phyloP scores from a whole-genome alignment of 1,284 basidiomycete genomes.

The Cryptococcus floricola region DNA sequence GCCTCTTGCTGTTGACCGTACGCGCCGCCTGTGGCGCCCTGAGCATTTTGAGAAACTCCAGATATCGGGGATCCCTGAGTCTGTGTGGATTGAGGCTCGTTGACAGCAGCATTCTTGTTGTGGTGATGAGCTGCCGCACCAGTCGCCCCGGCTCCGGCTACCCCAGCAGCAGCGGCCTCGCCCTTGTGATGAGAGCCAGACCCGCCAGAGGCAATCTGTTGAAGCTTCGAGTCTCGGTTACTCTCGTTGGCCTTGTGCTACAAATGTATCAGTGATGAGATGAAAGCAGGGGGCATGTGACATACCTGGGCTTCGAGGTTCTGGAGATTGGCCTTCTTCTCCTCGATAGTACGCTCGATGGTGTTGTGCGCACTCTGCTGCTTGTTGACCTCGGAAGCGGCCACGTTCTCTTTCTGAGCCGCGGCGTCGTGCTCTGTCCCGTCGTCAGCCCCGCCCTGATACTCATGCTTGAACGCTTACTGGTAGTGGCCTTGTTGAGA shows the following conservation, averaged over 20 bases:
- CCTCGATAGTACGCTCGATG: constrained; percentile 19
- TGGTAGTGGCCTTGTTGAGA: constrained; percentile 30
- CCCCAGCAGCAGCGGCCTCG: constrained; percentile 3
- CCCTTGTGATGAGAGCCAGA: neutral
- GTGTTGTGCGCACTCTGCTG: constrained; percentile 24
- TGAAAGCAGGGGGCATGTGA: neutral
- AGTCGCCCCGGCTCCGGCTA: neutral
- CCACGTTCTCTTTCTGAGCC: constrained; percentile 20
- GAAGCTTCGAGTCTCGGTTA: constrained; percentile 17
- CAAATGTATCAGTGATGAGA: neutral
- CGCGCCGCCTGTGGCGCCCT: too few relatives aligned
- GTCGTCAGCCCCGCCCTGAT: neutral
- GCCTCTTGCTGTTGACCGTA: too few relatives aligned
- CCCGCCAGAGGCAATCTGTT: constrained; percentile 7
- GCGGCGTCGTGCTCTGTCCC: constrained; percentile 31
- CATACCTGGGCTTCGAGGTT: constrained; percentile 23
- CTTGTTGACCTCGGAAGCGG: constrained; percentile 21
- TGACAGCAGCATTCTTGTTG: neutral
- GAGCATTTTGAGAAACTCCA: too few relatives aligned
- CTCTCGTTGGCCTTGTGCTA: constrained; percentile 21
- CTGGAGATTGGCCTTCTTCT: constrained; percentile 29
- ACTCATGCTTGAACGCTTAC: constrained; percentile 17
- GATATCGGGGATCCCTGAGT: too few relatives aligned
- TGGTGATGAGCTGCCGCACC: constrained; percentile 1
- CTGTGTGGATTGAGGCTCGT: neutral